A percentile compares a stretch with the other conserved stretches of the same genome.
phyloP scores from a whole-genome alignment of 2,329 filamentous ascomycete species.

The Ophiostoma ips region DNA sequence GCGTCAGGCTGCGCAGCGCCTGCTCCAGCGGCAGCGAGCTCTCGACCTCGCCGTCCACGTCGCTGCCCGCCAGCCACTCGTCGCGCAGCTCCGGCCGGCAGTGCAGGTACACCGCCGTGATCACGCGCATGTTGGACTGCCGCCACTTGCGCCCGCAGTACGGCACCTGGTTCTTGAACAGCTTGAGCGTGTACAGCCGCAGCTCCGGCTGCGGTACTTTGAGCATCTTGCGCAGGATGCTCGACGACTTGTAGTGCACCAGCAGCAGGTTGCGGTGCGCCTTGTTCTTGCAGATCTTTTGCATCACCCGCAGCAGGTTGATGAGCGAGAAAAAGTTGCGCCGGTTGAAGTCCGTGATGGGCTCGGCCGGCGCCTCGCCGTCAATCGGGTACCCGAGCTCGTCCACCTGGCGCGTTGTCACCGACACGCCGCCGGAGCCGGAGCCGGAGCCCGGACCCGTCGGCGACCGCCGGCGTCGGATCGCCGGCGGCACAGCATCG shows the following conservation, averaged over 20 bases:
- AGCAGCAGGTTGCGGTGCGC: slow-evolving; percentile 87
- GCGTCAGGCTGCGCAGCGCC: slow-evolving; percentile 73
- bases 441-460: neutral
- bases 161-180: slow-evolving; percentile 97
- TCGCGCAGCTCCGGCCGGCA: slow-evolving; percentile 85
- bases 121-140: slow-evolving; percentile 95
- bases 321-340: slow-evolving; percentile 92
- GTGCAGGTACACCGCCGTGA: slow-evolving; percentile 90
- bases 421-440: slow-evolving; percentile 16
- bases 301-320: slow-evolving; percentile 90
- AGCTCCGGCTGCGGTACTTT: slow-evolving; percentile 80
- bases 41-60: slow-evolving; percentile 88
- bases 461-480: slow-evolving; percentile 42
- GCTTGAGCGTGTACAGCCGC: slow-evolving; percentile 85
- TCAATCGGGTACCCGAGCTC: slow-evolving; percentile 68
- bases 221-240: slow-evolving; percentile 80
- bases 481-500: slow-evolving; percentile 75
- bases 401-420: slow-evolving; percentile 61
- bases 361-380: slow-evolving; percentile 52
- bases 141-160: slow-evolving; percentile 98
- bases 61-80: slow-evolving; percentile 84
- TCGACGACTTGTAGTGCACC: slow-evolving; percentile 88
- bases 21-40: slow-evolving; percentile 86
- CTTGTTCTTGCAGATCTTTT: slow-evolving; percentile 94
- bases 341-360: slow-evolving; percentile 81